Evolutionary conservation across 2,329 filamentous ascomycete genomes (phyloP).

Genomic region (Phoma sp.): DNA sequence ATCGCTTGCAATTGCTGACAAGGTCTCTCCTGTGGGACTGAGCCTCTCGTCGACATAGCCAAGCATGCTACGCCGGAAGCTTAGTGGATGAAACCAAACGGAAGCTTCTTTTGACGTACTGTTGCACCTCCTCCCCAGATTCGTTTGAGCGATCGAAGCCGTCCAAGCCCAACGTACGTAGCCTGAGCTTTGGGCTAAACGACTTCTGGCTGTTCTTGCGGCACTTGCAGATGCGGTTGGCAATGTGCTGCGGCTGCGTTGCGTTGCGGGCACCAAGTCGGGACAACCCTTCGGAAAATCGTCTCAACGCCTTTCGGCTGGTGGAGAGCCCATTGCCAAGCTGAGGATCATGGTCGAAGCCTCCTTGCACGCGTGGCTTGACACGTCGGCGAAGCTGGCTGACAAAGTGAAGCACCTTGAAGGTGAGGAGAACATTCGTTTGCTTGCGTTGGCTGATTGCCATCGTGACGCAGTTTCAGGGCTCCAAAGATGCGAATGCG

Average conservation of each 20-base stretch:
- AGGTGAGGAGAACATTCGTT: conserved; percentile 44
- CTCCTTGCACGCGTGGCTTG: conserved; percentile 36
- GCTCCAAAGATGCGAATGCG: conserved; percentile 30
- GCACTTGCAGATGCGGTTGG: conserved; percentile 34
- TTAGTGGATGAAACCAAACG: conserved; percentile 45
- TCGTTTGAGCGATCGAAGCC: conserved; percentile 38
- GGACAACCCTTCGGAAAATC: conserved; percentile 35
- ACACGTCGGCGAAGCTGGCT: conserved; percentile 48
- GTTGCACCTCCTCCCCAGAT: conserved; percentile 44
- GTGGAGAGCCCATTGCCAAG: conserved; percentile 33
- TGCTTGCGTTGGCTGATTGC: conserved; percentile 36
- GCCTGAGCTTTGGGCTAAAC: conserved; percentile 28
- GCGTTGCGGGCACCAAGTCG: conserved; percentile 28
- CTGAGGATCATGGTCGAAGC: conserved; percentile 24
- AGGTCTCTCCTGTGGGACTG: conserved; percentile 24
- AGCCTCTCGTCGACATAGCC: conserved; percentile 33
- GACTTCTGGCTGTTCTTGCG: conserved; percentile 24
- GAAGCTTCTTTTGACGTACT: conserved; percentile 40
- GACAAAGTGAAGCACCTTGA: conserved; percentile 49
- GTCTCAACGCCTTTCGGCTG: conserved; percentile 34
- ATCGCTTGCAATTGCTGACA: conserved; percentile 41
- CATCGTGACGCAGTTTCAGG: conserved; percentile 36
- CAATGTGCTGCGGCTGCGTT: conserved; percentile 29
- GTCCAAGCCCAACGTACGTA: conserved; percentile 29
- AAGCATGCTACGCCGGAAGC: conserved; percentile 40